Base-by-base conservation (phyloP, 208 protist genomes). In the Acanthamoeba rhysodes region DNA sequence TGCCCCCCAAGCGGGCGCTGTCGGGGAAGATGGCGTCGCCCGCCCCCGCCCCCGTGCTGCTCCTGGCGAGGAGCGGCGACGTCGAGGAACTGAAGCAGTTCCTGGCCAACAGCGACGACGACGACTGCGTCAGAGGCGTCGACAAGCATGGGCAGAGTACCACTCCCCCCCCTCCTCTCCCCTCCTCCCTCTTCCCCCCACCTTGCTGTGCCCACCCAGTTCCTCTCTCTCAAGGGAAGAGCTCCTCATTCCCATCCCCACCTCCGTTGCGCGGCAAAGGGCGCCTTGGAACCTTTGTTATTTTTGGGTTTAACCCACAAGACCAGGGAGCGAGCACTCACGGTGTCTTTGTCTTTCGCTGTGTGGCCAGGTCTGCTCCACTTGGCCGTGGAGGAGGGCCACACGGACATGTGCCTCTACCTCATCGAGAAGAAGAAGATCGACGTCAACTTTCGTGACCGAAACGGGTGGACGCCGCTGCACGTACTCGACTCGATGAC, bases 391-490 rank as follows among this genome's bases (percentile, higher is more conserved):
- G 82, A 90, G 10, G 82, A 59, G 50, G 82, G 57, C n/a, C 48
- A 90, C 82, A 32, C 37, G 2, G 82, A 90, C 45, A 90, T 90
- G 82, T 59, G 48, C 24, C 27, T n/a, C 16, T 90, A 48, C 82
- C 57, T 90, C 32, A 20, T 90, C 37, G 48, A 48, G 57, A 20
- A 90, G 82, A 90, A 59, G 32, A 90, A 66, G 32, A 0, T 90
- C 22, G 37, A 90, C 50, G 57, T 90, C 45, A 90, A 90, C 9
- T 12, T 45, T 5, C 82, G 53, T 5, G 82, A 90, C 82, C 82
- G 50, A 8, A 66, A 90, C 53, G 82, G 82, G 10, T 90, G 82
- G 82, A 90, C 82, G 27, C 82, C 82, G 9, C 53, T 90, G 12
- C 82, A 90, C 82, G 82, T 90, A 90, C 48, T 32, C 45, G 5